These are phyloP conservation scores for Zymoseptoria crescenta DNA, from an alignment of 2,329 filamentous ascomycete species.

Conservation along the genomic window DNA sequence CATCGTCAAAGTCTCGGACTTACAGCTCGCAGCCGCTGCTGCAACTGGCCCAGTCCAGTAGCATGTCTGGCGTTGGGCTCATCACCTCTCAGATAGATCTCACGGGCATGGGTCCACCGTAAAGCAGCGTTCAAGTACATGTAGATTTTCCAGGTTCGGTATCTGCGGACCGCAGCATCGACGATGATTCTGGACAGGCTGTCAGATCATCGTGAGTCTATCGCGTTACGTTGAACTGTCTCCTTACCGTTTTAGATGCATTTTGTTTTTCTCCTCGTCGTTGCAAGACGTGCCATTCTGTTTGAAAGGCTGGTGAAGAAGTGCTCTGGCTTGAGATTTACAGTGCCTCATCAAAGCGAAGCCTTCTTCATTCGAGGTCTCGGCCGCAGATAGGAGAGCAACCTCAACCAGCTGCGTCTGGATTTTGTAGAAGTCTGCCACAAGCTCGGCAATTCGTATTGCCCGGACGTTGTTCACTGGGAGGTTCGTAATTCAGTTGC, in stretches of 20 bases:
- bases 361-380: slow-evolving; percentile 49
- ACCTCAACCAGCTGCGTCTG: slow-evolving; percentile 52
- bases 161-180: slow-evolving; percentile 52
- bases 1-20: slow-evolving; percentile 6
- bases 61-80: slow-evolving; percentile 42
- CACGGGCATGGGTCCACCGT: slow-evolving; percentile 51
- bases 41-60: slow-evolving; percentile 41
- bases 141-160: slow-evolving; percentile 55
- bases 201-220: background rate
- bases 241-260: slow-evolving; percentile 47
- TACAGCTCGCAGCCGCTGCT: slow-evolving; percentile 39
- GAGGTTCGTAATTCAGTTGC: slow-evolving; percentile 3
- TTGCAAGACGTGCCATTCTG: slow-evolving; percentile 21
- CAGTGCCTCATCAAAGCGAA: slow-evolving; percentile 52
- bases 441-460: slow-evolving; percentile 54
- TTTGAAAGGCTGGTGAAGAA: slow-evolving; percentile 48
- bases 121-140: slow-evolving; percentile 50
- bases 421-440: slow-evolving; percentile 56
- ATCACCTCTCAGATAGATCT: slow-evolving; percentile 44
- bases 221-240: background rate
- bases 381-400: slow-evolving; percentile 44
- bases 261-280: slow-evolving; percentile 48
- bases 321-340: slow-evolving; percentile 45
- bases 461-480: slow-evolving; percentile 58
- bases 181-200: slow-evolving; percentile 46